Base-by-base conservation (phyloP, 108 stramenopile genomes). In the Fragilariopsis cylindrus region DNA sequence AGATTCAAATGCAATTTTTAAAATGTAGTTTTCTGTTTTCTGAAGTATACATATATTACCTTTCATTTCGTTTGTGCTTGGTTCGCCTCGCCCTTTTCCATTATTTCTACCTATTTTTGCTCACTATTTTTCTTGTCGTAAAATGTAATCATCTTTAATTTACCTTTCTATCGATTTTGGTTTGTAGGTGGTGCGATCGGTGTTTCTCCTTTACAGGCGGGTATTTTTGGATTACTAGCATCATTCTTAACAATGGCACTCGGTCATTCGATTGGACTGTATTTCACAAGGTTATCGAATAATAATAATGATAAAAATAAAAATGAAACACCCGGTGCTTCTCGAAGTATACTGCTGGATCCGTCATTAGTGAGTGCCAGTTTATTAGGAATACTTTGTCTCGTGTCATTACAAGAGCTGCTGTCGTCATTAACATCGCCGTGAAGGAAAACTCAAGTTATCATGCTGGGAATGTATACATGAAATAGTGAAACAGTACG, bases 161-260 rank as follows among this genome's bases (percentile, higher is more conserved):
- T 30, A 30, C 30, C 30, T 30, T 30, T 30, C 30, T 30, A 30
- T 30, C 7, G 6, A 21, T 21, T 60, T 40, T 60, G 13, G 9
- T 9, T 13, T 21, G 58, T 39, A 60, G 58, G 84, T 15, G 84
- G 84, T 56, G 80, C 70, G 21, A 53, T 54, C 11, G 84, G 84
- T 11, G 42, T 81, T 48, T 65, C 76, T 11, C 79, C 79, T 39
- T 18, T 49, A 43, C 44, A 75, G 49, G 60, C 80, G 8, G 71
- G 60, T 19, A 19, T 60, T 15, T 76, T 69, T 48, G 75, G 75
- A 9, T 48, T 81, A 8, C 11, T 81, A 18, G 80, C 80, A 5
- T 81, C 80, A 13, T 81, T 72, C 48, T 13, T 76, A 3, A 76
- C 71, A 12, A 81, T 81, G 80, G 44, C 42, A 9, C 15, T 71